Conservation (phyloP, 768 basidiomycete species). For the Lyophyllum shimeji region DNA sequence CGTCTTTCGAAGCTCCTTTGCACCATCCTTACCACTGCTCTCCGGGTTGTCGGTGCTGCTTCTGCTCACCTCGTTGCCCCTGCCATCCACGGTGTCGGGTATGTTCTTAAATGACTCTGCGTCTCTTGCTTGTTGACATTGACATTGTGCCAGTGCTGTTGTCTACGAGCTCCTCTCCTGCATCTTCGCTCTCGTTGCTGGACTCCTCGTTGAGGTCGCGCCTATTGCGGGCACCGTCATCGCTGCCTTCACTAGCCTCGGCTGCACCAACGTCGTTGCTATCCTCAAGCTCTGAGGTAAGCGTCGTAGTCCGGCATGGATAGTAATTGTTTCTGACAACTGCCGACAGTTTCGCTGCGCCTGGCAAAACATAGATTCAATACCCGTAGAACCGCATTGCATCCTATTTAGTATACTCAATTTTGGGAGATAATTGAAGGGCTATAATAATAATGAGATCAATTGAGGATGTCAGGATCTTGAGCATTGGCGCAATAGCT, state of each 20-base stretch:
- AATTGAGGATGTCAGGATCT: too few species aligned
- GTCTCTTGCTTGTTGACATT: background rate
- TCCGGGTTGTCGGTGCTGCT: slow-evolving; percentile 9
- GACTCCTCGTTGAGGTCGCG: slow-evolving; percentile 15
- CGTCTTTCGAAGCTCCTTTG: background rate
- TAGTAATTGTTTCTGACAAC: background rate
- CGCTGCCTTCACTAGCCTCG: slow-evolving; percentile 14
- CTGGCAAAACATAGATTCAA: background rate
- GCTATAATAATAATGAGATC: background rate
- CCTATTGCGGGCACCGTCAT: slow-evolving; percentile 15
- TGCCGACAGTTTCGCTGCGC: background rate
- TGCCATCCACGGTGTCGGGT: slow-evolving; percentile 12
- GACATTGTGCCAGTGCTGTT: background rate
- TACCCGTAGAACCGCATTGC: background rate
- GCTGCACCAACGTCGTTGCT: slow-evolving; percentile 14
- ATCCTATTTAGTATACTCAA: background rate
- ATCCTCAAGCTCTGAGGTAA: background rate
- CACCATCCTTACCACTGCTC: slow-evolving; percentile 4
- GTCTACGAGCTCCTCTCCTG: slow-evolving; percentile 7
- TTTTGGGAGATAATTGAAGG: background rate
- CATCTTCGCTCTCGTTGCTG: slow-evolving; percentile 17
- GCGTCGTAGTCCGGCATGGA: background rate
- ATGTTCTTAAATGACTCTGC: background rate
- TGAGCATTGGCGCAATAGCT: too few species aligned
- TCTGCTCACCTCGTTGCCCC: slow-evolving; percentile 2